These are phyloP conservation scores for Limnanthes douglasii DNA, from an alignment of 345 rosid genomes.

Conservation along the genomic window DNA sequence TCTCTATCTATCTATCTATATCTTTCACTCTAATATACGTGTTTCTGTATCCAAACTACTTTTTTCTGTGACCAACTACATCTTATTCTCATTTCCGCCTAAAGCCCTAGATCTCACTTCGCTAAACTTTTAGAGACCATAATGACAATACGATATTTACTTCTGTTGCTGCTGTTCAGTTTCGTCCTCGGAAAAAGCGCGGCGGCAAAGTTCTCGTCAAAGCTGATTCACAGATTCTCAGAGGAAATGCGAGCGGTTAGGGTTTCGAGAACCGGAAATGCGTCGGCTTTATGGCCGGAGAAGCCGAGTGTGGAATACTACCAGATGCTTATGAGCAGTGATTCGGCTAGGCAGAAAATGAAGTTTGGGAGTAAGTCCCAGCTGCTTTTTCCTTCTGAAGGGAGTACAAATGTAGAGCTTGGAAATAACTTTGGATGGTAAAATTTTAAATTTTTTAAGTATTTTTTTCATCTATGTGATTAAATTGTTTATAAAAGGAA, in stretches of 20 bases:
- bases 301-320: slow-evolving; percentile 48
- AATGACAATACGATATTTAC: slow-evolving; percentile 18
- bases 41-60: too few species aligned
- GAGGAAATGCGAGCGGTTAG: slow-evolving; percentile 36
- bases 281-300: slow-evolving; percentile 26
- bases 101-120: too few species aligned
- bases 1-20: too few species aligned
- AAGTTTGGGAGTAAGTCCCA: slow-evolving; percentile 43
- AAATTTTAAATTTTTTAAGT: not conserved
- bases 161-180: slow-evolving; percentile 8
- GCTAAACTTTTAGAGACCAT: too few species aligned
- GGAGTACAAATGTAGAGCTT: slow-evolving; percentile 45
- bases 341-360: slow-evolving; percentile 57
- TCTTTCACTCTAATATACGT: too few species aligned
- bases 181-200: slow-evolving; percentile 3
- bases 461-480: not conserved
- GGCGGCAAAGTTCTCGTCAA: slow-evolving; percentile 28
- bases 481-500: too few species aligned
- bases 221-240: slow-evolving; percentile 73
- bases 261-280: slow-evolving; percentile 10
- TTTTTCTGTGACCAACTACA: too few species aligned
- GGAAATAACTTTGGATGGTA: slow-evolving; percentile 83
- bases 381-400: slow-evolving; percentile 64
- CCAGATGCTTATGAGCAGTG: slow-evolving; percentile 28
- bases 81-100: too few species aligned